Percentiles rank a stretch among this genome's conserved stretches.
phyloP scores from a whole-genome alignment of 1,139 yeast genomes.

The Sugiyamaella neomexicana region DNA sequence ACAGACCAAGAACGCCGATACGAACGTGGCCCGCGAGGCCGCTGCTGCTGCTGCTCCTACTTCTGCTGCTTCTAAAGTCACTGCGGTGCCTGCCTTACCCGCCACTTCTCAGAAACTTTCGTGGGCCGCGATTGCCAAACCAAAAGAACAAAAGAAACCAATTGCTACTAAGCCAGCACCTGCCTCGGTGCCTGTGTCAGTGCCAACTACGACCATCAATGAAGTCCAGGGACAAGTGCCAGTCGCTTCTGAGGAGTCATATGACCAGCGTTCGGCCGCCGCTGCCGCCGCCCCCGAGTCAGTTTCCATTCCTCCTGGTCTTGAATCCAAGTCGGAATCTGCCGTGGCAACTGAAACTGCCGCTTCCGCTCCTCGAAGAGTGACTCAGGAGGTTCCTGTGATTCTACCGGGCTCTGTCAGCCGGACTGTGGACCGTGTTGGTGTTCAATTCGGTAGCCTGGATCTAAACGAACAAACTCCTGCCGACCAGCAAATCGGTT shows the following conservation, averaged over 20 bases:
- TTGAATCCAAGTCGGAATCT: slow-evolving; percentile 16
- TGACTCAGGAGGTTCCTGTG: slow-evolving; percentile 54
- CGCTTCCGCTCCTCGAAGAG: slow-evolving; percentile 11
- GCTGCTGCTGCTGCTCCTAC: slow-evolving; percentile 2
- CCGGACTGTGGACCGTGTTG: slow-evolving; percentile 55
- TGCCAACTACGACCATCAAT: too few relatives aligned
- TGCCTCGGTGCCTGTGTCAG: slow-evolving; percentile 17
- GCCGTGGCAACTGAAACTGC: slow-evolving; percentile 13
- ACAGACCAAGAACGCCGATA: slow-evolving; percentile 1
- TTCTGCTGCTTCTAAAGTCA: slow-evolving; percentile 4
- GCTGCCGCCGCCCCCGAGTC: slow-evolving; percentile 18
- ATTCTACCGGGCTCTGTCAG: slow-evolving; percentile 55
- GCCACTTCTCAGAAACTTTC: slow-evolving; percentile 33
- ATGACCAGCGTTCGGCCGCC: too few relatives aligned
- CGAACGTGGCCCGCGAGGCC: not conserved
- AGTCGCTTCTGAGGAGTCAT: slow-evolving; percentile 8
- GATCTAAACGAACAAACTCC: slow-evolving; percentile 40
- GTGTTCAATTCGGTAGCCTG: slow-evolving; percentile 70
- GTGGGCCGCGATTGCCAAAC: slow-evolving; percentile 46
- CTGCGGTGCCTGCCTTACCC: slow-evolving; percentile 14
- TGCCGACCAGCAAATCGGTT: slow-evolving; percentile 20
- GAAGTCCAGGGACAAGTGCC: too few relatives aligned
- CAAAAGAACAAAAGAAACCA: slow-evolving; percentile 17
- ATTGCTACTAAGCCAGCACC: slow-evolving; percentile 17
- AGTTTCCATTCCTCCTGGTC: slow-evolving; percentile 21